These are phyloP conservation scores for Circinella umbellata DNA, from an alignment of 371 early-diverging fungal species.

Conservation along the genomic window DNA sequence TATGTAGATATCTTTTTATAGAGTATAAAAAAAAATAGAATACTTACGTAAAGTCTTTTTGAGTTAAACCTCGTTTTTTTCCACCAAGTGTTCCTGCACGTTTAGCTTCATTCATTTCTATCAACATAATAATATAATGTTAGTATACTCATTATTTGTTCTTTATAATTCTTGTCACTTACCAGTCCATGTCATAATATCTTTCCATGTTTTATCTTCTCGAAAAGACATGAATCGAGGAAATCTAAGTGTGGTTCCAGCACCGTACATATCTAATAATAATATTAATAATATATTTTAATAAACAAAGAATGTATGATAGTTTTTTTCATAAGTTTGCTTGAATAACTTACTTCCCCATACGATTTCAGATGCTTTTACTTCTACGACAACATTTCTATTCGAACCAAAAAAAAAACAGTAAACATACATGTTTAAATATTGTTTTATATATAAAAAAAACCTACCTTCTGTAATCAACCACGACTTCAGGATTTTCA, in stretches of 20 bases:
- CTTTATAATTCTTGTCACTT: background rate
- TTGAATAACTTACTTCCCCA: conserved; percentile 22
- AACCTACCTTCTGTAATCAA: conserved; percentile 60
- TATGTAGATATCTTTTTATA: too few relatives aligned
- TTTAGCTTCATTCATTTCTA: conserved; percentile 25
- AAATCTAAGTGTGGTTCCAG: conserved; percentile 74
- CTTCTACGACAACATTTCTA: conserved; percentile 68
- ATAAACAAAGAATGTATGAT: background rate
- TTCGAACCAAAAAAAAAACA: too few relatives aligned
- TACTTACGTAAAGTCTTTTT: conserved; percentile 25
- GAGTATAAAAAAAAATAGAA: background rate
- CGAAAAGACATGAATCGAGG: conserved; percentile 72
- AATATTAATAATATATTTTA: background rate
- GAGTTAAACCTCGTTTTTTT: conserved; percentile 22
- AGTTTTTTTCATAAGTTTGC: too few relatives aligned
- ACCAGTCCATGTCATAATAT: conserved; percentile 59
- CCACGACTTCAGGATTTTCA: conserved; percentile 71
- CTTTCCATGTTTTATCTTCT: conserved; percentile 66
- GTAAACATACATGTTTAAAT: too few relatives aligned
- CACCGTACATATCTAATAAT: conserved; percentile 51
- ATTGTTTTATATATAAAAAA: too few relatives aligned
- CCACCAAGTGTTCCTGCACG: conserved; percentile 35
- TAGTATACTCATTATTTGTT: background rate
- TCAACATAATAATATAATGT: background rate
- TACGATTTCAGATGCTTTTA: conserved; percentile 72